Conservation (phyloP, 192 early-diverging fungal species). For the Backusella luteola region DNA sequence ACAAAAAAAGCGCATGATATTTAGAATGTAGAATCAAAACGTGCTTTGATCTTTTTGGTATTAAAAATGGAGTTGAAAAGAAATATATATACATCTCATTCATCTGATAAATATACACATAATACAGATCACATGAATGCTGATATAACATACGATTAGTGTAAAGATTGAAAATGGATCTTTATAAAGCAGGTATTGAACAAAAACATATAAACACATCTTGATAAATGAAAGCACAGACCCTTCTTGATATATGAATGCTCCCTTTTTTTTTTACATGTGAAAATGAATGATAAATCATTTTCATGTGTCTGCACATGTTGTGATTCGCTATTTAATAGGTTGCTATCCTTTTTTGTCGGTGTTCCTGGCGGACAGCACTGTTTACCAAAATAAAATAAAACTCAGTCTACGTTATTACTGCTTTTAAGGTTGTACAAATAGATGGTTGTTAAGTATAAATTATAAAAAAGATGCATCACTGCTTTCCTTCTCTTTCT, state of each 20-base stretch:
- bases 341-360: neutral
- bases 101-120: neutral
- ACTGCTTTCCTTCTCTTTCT: neutral
- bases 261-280: neutral
- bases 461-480: neutral
- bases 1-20: neutral
- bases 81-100: no score
- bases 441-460: neutral
- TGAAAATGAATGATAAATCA: neutral
- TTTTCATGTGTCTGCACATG: constrained; percentile 1
- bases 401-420: neutral
- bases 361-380: neutral
- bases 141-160: no score
- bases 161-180: no score
- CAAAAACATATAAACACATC: neutral
- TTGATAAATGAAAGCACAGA: neutral
- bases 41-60: neutral
- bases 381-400: neutral
- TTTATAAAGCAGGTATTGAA: neutral
- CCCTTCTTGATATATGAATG: neutral
- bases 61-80: neutral
- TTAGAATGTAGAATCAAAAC: neutral
- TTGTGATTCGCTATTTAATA: neutral
- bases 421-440: neutral
- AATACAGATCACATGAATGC: no score